These are phyloP conservation scores for Haematococcus lacustris DNA, from an alignment of 139 green algal genomes.

Conservation along the genomic window DNA sequence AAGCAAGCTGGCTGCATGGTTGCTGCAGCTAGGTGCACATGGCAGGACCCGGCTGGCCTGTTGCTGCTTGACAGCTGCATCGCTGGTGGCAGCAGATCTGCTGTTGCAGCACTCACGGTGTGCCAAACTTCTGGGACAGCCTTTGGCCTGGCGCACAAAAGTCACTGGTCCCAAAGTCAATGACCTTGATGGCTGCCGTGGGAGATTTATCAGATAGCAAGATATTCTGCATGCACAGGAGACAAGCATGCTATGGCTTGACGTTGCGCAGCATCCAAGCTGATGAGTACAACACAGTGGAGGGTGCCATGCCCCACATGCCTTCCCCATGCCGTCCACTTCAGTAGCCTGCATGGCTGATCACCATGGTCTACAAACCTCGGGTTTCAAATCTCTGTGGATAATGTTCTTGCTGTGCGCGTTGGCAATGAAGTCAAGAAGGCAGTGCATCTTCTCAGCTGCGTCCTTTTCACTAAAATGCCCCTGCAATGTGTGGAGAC, in stretches of 20 bases:
- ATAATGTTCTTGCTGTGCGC: conserved; percentile 53
- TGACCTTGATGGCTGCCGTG: conserved; percentile 66
- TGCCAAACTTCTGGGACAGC: conserved; percentile 66
- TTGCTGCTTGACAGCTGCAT: no score
- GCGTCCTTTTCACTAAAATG: conserved; percentile 58
- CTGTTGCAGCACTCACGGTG: conserved; percentile 11
- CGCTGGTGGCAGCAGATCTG: no score
- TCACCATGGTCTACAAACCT: no score
- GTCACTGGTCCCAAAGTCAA: conserved; percentile 86
- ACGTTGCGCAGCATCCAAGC: no score
- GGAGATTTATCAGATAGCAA: conserved; percentile 64
- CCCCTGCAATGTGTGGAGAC: conserved; percentile 19
- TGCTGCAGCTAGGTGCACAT: no score
- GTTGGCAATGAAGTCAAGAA: conserved; percentile 52
- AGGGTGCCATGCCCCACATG: no score
- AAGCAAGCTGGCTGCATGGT: no score
- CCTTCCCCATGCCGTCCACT: no score
- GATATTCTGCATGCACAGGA: conserved; percentile 65
- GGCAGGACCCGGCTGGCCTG: no score
- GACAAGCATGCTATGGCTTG: no score
- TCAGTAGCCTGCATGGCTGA: no score
- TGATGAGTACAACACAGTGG: no score
- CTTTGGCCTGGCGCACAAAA: conserved; percentile 74
- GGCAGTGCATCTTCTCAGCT: conserved; percentile 42
- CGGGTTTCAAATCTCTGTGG: conserved; percentile 29